Conservation (phyloP, 2,329 filamentous ascomycete species). For the Westerdykella ornata region DNA sequence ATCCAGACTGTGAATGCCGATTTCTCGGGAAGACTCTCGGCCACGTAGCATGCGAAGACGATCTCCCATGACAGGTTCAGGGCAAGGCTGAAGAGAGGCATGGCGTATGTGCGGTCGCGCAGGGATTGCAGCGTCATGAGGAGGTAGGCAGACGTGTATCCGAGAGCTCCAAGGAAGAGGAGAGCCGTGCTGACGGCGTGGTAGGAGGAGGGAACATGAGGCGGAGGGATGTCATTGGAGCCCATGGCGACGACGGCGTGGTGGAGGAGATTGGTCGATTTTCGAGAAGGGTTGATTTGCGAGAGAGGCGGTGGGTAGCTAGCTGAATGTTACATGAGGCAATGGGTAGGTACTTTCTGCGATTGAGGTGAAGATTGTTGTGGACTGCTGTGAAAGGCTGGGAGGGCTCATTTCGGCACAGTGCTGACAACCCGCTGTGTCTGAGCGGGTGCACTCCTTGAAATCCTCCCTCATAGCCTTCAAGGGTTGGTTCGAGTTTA, state of each 20-base stretch:
- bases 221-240: slow-evolving; percentile 12
- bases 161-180: slow-evolving; percentile 11
- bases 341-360: too few species aligned
- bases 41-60: slow-evolving; percentile 45
- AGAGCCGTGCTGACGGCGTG: slow-evolving; percentile 8
- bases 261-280: neutral
- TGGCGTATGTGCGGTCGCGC: slow-evolving; percentile 45
- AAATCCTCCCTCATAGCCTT: too few species aligned
- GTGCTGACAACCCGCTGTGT: too few species aligned
- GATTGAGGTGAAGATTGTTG: too few species aligned
- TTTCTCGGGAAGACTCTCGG: slow-evolving; percentile 41
- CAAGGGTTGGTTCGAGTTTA: too few species aligned
- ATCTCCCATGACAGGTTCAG: slow-evolving; percentile 50
- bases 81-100: slow-evolving; percentile 46
- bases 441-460: too few species aligned
- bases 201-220: slow-evolving; percentile 14
- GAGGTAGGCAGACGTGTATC: slow-evolving; percentile 36
- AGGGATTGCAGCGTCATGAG: slow-evolving; percentile 45
- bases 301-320: neutral
- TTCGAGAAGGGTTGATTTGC: neutral
- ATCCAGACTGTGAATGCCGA: slow-evolving; percentile 46
- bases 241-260: slow-evolving; percentile 6
- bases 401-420: too few species aligned
- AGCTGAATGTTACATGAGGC: too few species aligned
- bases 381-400: too few species aligned